Conservation (phyloP, 345 rosid species). For the Citrus maxima region DNA sequence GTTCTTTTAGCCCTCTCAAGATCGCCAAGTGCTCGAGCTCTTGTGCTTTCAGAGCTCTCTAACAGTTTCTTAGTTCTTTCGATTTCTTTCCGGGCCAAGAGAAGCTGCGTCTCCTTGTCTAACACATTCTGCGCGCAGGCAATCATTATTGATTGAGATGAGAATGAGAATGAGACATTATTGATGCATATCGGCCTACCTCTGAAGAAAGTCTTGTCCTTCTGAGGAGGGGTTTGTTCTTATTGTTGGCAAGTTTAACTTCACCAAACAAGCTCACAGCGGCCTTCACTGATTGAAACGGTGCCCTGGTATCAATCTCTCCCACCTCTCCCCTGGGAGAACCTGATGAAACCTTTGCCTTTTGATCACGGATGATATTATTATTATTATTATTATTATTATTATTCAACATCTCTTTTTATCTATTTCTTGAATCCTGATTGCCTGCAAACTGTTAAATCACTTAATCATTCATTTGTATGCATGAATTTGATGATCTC, state of each 20-base stretch:
- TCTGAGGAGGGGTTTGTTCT: conserved; percentile 33
- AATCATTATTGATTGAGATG: too few relatives aligned
- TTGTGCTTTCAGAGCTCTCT: conserved; percentile 40
- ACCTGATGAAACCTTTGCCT: conserved; percentile 12
- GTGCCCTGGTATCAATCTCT: conserved; percentile 94
- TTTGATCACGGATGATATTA: too few relatives aligned
- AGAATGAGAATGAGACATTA: too few relatives aligned
- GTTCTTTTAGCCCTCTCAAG: conserved; percentile 50
- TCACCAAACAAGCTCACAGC: conserved; percentile 87
- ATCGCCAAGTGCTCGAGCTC: conserved; percentile 42
- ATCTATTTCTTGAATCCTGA: too few relatives aligned
- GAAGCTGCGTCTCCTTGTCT: conserved; percentile 61
- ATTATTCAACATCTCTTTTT: too few relatives aligned
- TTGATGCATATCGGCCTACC: conserved; percentile 14
- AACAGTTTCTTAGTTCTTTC: conserved; percentile 39
- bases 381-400: too few relatives aligned
- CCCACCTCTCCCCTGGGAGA: conserved; percentile 80
- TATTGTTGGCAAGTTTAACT: conserved; percentile 40
- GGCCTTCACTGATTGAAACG: conserved; percentile 90
- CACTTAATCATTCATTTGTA: too few relatives aligned
- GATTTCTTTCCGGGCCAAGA: conserved; percentile 44
- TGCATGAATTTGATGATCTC: too few relatives aligned
- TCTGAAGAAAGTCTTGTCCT: conserved; percentile 42
- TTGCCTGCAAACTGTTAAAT: too few relatives aligned
- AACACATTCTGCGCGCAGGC: conserved; percentile 36